Evolutionary conservation across 2,329 filamentous ascomycete species (phyloP), one percentile per base, ranked within the genome.

Genomic region (Aspergillus transmontanensis): DNA sequence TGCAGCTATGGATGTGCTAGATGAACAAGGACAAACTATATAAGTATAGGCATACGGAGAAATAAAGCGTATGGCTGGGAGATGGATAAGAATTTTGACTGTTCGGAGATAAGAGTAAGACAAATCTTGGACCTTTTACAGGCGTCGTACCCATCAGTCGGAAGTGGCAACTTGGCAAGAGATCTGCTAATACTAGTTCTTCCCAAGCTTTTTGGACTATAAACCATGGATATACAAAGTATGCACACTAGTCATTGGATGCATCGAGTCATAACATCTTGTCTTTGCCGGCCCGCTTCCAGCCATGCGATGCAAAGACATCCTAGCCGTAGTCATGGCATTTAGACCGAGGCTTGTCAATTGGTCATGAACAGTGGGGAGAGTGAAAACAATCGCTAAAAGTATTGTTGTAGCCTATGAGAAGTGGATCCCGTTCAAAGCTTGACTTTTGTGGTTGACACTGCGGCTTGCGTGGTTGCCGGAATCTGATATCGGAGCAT

Each of bases 401-500:
- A 55, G n/a, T 55, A 55, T 39, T 55, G 32, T 55, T 55, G 32
- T 39, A 55, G 51, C 51, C 51, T 55, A 39, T 39, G 21, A 4
- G 21, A n/a, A 36, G 51, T 39, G 51, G 51, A 28, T 55, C 51
- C 32, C 4, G 4, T 19, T 21, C 6, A 39, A 55, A 39, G 51
- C 51, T 39, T 55, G 32, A 26, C 51, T 39, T 39, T 55, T 7
- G 10, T 26, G 32, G 51, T 39, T 55, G 51, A 55, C 51, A 39
- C 11, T 26, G 51, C 51, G 39, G 51, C 39, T 55, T 55, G 51
- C 51, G 51, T 55, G 34, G 51, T 55, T 51, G 34, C 14, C 51
- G 51, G 12, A 23, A 55, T 39, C n/a, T 54, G 51, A 55, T 55
- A 55, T 55, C 51, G 32, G 51, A 55, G 51, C 51, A 39, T 55